phyloP scores from a whole-genome alignment of 306 rosid species.

The Vicia sativa region DNA sequence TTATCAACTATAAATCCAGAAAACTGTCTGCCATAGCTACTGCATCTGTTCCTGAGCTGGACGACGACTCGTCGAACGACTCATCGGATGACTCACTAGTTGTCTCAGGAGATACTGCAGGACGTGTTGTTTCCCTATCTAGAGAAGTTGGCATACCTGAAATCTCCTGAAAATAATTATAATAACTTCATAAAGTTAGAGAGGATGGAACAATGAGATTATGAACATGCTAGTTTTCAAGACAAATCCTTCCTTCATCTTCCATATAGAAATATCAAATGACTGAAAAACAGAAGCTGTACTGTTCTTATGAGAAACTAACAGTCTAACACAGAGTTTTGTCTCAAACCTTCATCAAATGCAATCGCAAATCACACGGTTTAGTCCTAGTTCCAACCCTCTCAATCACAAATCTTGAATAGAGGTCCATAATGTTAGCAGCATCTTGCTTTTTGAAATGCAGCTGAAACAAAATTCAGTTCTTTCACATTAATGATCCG shows the following conservation, averaged over 20 bases:
- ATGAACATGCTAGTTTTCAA: slow-evolving; percentile 23
- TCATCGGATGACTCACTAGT: slow-evolving; percentile 70
- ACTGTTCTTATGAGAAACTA: slow-evolving; percentile 1
- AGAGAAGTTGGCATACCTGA: slow-evolving; percentile 78
- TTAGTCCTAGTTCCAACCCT: slow-evolving; percentile 74
- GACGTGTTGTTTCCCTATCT: slow-evolving; percentile 64
- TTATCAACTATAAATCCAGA: slow-evolving; percentile 45
- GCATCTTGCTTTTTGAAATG: slow-evolving; percentile 83
- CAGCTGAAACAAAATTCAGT: slow-evolving; percentile 47
- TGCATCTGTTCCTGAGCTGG: slow-evolving; percentile 88
- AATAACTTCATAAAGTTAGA: slow-evolving; percentile 22
- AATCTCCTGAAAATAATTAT: slow-evolving; percentile 64
- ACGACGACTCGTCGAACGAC: too few relatives aligned
- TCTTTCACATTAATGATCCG: slow-evolving; percentile 20
- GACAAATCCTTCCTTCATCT: slow-evolving; percentile 31
- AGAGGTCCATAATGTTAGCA: slow-evolving; percentile 77
- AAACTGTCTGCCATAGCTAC: slow-evolving; percentile 75
- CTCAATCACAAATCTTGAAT: slow-evolving; percentile 85
- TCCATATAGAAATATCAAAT: slow-evolving; percentile 3
- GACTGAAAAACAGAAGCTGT: not conserved
- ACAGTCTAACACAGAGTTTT: slow-evolving; percentile 13
- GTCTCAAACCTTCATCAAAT: slow-evolving; percentile 85
- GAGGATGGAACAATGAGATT: slow-evolving; percentile 6
- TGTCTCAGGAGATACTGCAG: slow-evolving; percentile 83
- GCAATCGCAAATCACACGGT: slow-evolving; percentile 81